These are phyloP conservation scores for Cyamopsis tetragonoloba DNA, from an alignment of 306 rosid genomes.

Conservation along the genomic window DNA sequence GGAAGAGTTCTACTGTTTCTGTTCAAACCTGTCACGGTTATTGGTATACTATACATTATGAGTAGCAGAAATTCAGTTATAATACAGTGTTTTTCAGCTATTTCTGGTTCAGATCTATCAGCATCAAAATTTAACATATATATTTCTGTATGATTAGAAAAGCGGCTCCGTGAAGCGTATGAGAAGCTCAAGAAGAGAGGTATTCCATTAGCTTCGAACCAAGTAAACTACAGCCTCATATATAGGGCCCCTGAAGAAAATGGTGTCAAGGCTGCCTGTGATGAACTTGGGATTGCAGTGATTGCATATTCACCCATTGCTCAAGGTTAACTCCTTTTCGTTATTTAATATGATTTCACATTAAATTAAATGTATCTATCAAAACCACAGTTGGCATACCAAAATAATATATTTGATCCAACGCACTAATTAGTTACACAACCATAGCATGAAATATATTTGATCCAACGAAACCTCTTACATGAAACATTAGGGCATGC, in stretches of 20 bases:
- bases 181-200: conserved; percentile 75
- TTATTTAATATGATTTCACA: background rate
- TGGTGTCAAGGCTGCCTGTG: conserved; percentile 79
- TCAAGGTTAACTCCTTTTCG: conserved; percentile 57
- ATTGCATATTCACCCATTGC: conserved; percentile 97
- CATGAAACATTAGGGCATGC: background rate
- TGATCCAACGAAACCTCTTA: background rate
- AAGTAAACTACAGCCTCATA: conserved; percentile 93
- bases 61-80: background rate
- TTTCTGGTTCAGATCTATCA: background rate
- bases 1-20: background rate
- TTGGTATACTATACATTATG: background rate
- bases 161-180: conserved; percentile 65
- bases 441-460: background rate
- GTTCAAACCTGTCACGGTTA: background rate
- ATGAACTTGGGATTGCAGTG: conserved; percentile 87
- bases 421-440: background rate
- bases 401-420: background rate
- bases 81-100: background rate
- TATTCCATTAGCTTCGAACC: conserved; percentile 88
- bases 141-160: conserved; percentile 39
- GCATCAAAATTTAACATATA: background rate
- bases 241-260: conserved; percentile 79
- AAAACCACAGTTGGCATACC: background rate
- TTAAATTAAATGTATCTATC: background rate